These are phyloP conservation scores for Hymenoscyphus albidus DNA, from an alignment of 2,329 filamentous ascomycete species.

Conservation along the genomic window DNA sequence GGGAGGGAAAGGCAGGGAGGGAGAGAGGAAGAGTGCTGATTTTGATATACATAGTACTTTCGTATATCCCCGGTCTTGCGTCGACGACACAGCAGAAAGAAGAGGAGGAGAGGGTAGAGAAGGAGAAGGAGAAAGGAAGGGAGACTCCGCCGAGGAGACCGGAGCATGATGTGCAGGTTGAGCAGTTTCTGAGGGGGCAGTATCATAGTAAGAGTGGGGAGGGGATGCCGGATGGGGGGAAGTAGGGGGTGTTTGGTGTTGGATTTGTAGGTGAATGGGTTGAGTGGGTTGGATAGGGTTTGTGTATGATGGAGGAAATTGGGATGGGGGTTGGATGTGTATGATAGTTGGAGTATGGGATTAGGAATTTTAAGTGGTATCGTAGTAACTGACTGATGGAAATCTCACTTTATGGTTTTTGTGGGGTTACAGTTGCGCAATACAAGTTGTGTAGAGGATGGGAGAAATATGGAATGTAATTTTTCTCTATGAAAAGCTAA, in stretches of 20 bases:
- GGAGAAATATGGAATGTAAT: too few relatives aligned
- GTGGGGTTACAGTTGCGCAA: too few relatives aligned
- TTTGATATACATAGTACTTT: constrained; percentile 14
- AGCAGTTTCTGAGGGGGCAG: constrained; percentile 30
- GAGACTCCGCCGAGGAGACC: constrained; percentile 24
- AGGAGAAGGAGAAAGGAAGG: neutral
- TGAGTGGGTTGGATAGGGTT: too few relatives aligned
- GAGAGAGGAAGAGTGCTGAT: neutral
- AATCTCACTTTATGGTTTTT: too few relatives aligned
- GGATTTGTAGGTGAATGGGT: too few relatives aligned
- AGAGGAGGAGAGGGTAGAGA: constrained; percentile 16
- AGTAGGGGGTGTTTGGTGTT: neutral
- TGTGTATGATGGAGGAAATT: neutral
- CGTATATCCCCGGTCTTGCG: constrained; percentile 24
- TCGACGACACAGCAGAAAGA: constrained; percentile 14
- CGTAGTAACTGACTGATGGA: too few relatives aligned
- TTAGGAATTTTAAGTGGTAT: neutral
- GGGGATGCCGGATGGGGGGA: neutral
- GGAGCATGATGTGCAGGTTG: constrained; percentile 33
- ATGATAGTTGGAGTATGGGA: neutral
- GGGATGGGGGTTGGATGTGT: neutral
- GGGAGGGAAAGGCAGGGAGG: too few relatives aligned
- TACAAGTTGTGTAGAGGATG: too few relatives aligned
- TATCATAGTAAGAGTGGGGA: constrained; percentile 26
- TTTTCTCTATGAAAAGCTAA: too few relatives aligned